These are phyloP conservation scores for Leucaena leucocephala DNA, from an alignment of 306 rosid species.

Conservation along the genomic window DNA sequence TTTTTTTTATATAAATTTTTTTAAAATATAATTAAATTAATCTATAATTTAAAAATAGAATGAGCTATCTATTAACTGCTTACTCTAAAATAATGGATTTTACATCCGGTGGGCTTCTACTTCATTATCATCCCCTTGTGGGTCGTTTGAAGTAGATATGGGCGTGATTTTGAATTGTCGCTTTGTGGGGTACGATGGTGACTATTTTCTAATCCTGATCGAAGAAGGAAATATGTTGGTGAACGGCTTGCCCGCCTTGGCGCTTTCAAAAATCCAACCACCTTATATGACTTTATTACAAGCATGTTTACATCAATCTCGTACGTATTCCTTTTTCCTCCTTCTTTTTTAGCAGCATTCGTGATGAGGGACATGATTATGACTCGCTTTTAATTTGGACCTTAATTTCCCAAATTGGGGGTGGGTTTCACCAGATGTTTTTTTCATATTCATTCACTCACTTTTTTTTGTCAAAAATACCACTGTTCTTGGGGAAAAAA, in stretches of 20 bases:
- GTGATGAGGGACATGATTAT: neutral
- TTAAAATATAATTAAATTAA: no score
- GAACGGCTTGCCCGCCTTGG: conserved; percentile 28
- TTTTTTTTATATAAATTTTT: no score
- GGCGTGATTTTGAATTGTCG: neutral
- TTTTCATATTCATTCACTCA: neutral
- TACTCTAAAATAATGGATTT: no score
- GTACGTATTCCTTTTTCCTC: no score
- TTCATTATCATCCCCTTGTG: neutral
- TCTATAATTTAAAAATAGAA: no score
- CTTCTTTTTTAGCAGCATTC: neutral
- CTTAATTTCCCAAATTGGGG: no score
- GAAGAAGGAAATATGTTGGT: neutral
- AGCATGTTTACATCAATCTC: no score
- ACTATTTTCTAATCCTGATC: neutral
- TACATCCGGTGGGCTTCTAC: no score
- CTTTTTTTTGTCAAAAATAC: neutral
- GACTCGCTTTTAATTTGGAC: neutral
- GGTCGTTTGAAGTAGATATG: conserved; percentile 20
- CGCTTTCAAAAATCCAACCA: conserved; percentile 31
- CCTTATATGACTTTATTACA: neutral
- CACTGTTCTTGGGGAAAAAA: neutral
- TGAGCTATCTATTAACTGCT: no score
- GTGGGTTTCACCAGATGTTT: neutral
- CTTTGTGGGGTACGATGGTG: conserved; percentile 9